Conservation (phyloP, 2,329 filamentous ascomycete species). For the Phaeosphaeria sp. region DNA sequence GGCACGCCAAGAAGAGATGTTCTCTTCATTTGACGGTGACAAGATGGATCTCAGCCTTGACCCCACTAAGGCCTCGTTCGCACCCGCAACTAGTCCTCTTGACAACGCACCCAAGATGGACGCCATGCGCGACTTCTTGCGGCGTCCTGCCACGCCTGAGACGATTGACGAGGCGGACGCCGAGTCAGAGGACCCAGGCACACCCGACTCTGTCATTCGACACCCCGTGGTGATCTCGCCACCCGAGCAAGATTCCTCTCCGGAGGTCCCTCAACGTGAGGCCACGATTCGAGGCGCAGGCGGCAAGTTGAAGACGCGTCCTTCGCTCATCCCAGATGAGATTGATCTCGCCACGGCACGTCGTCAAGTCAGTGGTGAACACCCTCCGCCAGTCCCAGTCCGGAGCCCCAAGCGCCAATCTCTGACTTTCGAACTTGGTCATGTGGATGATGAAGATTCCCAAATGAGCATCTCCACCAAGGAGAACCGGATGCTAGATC, state of each 20-base stretch:
- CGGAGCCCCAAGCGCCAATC: conserved; percentile 49
- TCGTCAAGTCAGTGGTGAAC: conserved; percentile 81
- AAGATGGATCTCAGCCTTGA: conserved; percentile 63
- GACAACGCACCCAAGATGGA: conserved; percentile 47
- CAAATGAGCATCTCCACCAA: conserved; percentile 38
- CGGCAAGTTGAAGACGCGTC: conserved; percentile 85
- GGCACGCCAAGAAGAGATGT: conserved; percentile 51
- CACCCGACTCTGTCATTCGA: conserved; percentile 89
- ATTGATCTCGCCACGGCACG: conserved; percentile 85
- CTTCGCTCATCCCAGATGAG: conserved; percentile 87
- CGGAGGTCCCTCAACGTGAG: conserved; percentile 77
- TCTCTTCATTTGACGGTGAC: conserved; percentile 57
- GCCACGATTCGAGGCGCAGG: conserved; percentile 91
- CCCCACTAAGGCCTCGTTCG: conserved; percentile 58
- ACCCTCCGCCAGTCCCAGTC: conserved; percentile 53
- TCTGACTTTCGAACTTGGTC: conserved; percentile 40
- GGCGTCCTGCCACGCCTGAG: conserved; percentile 61
- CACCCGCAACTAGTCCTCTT: conserved; percentile 36
- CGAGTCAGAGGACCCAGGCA: conserved; percentile 69
- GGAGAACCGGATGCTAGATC: conserved; percentile 68
- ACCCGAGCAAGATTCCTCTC: conserved; percentile 58
- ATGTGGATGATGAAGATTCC: conserved; percentile 41
- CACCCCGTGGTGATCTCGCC: conserved; percentile 63
- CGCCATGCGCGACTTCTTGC: conserved; percentile 47
- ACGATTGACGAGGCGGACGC: conserved; percentile 35